Base-by-base conservation (phyloP, 345 rosid species). In the Mallotus nudiflorus region DNA sequence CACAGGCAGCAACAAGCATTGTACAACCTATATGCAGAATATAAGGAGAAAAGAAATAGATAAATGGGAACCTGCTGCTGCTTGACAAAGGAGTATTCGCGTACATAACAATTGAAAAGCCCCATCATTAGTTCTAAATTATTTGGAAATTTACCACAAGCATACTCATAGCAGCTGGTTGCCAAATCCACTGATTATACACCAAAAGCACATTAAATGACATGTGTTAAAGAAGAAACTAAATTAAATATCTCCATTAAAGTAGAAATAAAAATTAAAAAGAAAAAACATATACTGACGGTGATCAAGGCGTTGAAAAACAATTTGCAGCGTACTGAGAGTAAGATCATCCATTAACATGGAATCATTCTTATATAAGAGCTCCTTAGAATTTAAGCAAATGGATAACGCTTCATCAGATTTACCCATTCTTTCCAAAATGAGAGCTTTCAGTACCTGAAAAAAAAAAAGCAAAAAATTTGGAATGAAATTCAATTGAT, bases 61-160 rank as follows among this genome's bases (percentile, higher is more conserved):
- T 10, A 22, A 53, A 63, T 22, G 77, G 86, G 61, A 83, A 95
- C 99, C 98, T 90, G 99, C 65, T 95, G 99, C 81, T 92, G 99
- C 86, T 81, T 92, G 68, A 95, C 99, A 55, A 90, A 95, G 14
- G 97, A 92, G 83, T 87, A 92, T 49, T 90, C 98, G 25, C 92
- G 97, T 69, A 95, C 97, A 68, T 86, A 90, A 75, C 99, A 95
- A 82, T 95, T 92, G 80, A 95, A 95, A 62, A 95, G 97, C 31
- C 98, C 99, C 96, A 89, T 92, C 94, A 95, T 87, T 31, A 90
- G 81, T 69, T 92, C 99, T 81, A 92, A 71, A 78, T 90, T 95
- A 78, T 80, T 87, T 5, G 96, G 89, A 68, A 84, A 85, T 72
- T 86, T 95, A 20, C 85, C 84, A 73, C 94, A 90, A 8, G 97